Conservation (phyloP, 2,329 filamentous ascomycete genomes). For the Sporothrix globosa region DNA sequence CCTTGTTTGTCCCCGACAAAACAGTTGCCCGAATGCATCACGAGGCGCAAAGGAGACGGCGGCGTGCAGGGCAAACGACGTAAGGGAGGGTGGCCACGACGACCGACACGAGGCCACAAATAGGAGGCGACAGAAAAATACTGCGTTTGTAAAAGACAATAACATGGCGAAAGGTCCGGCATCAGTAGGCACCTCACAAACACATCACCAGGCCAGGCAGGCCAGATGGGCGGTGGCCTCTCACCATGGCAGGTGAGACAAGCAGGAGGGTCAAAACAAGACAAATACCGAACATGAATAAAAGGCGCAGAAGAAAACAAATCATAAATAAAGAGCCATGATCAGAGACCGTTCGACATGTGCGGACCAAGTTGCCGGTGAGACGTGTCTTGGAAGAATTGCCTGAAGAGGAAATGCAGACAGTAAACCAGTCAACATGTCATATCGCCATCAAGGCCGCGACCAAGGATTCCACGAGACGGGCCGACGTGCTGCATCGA, state of each 20-base stretch:
- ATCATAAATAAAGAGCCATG: too few species aligned
- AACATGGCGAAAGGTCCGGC: too few species aligned
- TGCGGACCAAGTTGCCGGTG: too few species aligned
- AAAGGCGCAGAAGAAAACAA: too few species aligned
- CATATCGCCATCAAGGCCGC: background rate
- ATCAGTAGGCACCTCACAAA: background rate
- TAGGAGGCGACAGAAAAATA: background rate
- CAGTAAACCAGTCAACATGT: background rate
- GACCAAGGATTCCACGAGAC: background rate
- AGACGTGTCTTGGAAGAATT: too few species aligned
- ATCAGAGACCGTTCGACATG: too few species aligned
- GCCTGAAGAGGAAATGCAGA: background rate
- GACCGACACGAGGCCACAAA: slow-evolving; percentile 17
- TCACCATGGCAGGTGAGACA: too few species aligned
- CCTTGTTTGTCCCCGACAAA: too few species aligned
- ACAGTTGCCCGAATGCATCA: background rate
- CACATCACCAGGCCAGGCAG: background rate
- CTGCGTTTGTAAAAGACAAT: background rate
- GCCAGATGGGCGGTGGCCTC: background rate
- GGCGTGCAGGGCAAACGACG: background rate
- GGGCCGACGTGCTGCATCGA: slow-evolving; percentile 1
- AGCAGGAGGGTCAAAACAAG: too few species aligned
- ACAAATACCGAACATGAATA: too few species aligned
- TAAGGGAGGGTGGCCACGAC: background rate
- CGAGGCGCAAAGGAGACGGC: background rate